These are phyloP conservation scores for Naganishia kalamii DNA, from an alignment of 768 basidiomycete species.

Conservation along the genomic window DNA sequence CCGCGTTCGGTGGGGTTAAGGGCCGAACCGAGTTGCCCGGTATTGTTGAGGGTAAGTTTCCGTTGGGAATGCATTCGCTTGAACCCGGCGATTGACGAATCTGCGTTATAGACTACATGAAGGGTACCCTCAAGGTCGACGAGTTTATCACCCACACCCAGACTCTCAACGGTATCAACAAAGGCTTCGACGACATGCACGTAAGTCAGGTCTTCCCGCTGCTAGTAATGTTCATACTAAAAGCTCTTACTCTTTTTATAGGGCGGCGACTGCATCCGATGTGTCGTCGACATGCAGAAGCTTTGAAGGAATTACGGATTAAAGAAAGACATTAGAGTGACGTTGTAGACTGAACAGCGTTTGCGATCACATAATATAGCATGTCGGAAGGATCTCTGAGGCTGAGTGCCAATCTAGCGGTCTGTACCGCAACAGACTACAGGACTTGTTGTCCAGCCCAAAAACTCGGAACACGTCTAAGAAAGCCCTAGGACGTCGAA, in stretches of 20 bases:
- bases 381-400: no score
- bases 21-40: slow-evolving; percentile 92
- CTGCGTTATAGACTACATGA: slow-evolving; percentile 40
- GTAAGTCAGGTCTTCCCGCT: slow-evolving; percentile 52
- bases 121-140: slow-evolving; percentile 57
- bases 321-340: not conserved
- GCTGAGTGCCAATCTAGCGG: no score
- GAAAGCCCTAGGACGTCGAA: no score
- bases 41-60: slow-evolving; percentile 71
- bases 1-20: slow-evolving; percentile 96
- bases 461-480: no score
- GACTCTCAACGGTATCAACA: slow-evolving; percentile 67
- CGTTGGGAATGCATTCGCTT: not conserved
- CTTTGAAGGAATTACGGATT: slow-evolving; percentile 1
- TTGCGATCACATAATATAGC: no score
- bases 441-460: no score
- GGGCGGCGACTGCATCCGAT: slow-evolving; percentile 89
- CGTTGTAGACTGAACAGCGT: not conserved
- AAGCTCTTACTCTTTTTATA: not conserved
- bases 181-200: slow-evolving; percentile 94
- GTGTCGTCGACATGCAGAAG: slow-evolving; percentile 78
- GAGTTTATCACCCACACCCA: slow-evolving; percentile 90
- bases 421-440: no score
- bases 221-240: not conserved
- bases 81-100: not conserved